Conservation (phyloP, 768 basidiomycete species). For the Nidularia sp. region DNA sequence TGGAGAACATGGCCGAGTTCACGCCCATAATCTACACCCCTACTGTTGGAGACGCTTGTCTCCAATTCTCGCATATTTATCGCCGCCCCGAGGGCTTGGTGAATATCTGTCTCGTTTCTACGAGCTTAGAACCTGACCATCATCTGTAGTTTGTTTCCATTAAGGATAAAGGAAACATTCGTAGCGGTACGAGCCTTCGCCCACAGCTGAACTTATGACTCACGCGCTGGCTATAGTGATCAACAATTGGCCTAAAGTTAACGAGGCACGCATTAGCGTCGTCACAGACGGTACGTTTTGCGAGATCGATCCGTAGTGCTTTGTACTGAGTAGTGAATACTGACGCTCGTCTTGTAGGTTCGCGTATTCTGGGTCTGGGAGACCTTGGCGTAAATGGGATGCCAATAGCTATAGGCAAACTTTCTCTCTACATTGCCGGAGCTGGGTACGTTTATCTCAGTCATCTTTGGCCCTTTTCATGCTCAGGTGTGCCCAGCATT, state of each 20-base stretch:
- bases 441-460: conserved; percentile 59
- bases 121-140: conserved; percentile 6
- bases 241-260: conserved; percentile 64
- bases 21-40: conserved; percentile 89
- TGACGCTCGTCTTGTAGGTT: conserved; percentile 43
- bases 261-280: conserved; percentile 83
- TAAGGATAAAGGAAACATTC: conserved; percentile 79
- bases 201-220: neutral
- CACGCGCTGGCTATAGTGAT: conserved; percentile 39
- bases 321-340: neutral
- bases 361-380: conserved; percentile 86
- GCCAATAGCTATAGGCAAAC: conserved; percentile 90
- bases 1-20: conserved; percentile 66
- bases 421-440: conserved; percentile 85
- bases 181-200: conserved; percentile 27
- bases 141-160: conserved; percentile 66
- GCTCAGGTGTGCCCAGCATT: conserved; percentile 38
- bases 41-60: conserved; percentile 87
- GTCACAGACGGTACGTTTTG: conserved; percentile 76
- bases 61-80: conserved; percentile 79
- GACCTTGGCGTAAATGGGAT: conserved; percentile 82
- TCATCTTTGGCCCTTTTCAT: neutral
- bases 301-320: too few species aligned
- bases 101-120: conserved; percentile 12
- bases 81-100: conserved; percentile 73